Evolutionary conservation across 352 stramenopile genomes (phyloP), one percentile per base, ranked within the genome.

Genomic region (Phytophthora pluvialis): DNA sequence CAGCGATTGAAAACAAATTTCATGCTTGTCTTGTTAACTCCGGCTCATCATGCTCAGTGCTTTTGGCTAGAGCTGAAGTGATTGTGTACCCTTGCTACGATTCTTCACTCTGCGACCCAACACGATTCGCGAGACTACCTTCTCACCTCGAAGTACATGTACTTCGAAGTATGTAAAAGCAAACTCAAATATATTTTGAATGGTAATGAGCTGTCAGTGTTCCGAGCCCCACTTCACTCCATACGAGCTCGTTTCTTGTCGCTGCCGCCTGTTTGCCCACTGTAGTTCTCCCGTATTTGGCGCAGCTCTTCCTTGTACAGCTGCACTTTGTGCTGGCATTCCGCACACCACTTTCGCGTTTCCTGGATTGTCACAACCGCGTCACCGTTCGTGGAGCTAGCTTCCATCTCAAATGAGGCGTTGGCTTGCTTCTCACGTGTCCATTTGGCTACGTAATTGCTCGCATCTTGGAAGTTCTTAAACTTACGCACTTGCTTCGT

Each of bases 281-380:
- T 7, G 7, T 16, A 44, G 10, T 18, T 15, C n/a, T 44, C 38
- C 38, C 25, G 8, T 16, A 44, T 11, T 2, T 26, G 38, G n/a
- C 25, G 18, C n/a, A 57, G 33, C 45, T 68, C 60, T 15, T 5
- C 6, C 21, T 52, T 52, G 51, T 57, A 63, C 6, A 33, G 5
- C 9, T n/a, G 12, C 4, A 70, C 5, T 18, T 11, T 12, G n/a
- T 53, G 51, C 32, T 57, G 46, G 21, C 32, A 28, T 8, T 54
- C 12, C 2, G 28, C 11, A 38, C 46, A 50, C 38, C 39, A 60
- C 9, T 26, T 45, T 3, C 11, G 16, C 10, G 53, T 64, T 26
- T 70, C 64, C 0, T 31, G 49, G 39, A 70, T 55, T 3, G 61
- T 60, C 21, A 70, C 47, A 25, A 40, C 53, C 6, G 61, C 53